Conservation (phyloP, 139 green algal genomes). For the Diplosphaera chodatii region DNA sequence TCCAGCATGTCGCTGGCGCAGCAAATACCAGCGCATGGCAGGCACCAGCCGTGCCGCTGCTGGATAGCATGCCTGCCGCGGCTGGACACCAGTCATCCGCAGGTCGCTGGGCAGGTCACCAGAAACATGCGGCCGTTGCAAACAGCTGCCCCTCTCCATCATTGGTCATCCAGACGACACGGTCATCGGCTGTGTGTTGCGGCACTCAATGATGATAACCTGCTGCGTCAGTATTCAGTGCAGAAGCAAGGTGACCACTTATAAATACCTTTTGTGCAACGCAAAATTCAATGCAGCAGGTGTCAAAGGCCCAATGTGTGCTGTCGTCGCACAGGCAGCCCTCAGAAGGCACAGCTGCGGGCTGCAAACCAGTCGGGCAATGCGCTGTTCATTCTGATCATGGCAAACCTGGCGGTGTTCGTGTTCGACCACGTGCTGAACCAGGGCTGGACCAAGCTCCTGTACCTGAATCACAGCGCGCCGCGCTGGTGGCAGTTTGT, state of each 20-base stretch:
- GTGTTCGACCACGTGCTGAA: neutral
- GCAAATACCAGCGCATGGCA: too few species aligned
- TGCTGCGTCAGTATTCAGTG: neutral
- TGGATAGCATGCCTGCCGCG: too few species aligned
- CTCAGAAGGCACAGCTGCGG: slow-evolving; percentile 6
- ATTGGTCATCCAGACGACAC: neutral
- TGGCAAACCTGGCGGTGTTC: neutral
- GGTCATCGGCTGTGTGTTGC: neutral
- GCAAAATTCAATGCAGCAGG: too few species aligned
- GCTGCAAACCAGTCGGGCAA: slow-evolving; percentile 4
- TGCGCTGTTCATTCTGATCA: neutral
- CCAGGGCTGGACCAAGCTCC: neutral
- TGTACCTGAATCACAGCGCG: neutral
- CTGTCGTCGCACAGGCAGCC: neutral
- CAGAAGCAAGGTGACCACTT: neutral
- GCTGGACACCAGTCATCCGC: too few species aligned
- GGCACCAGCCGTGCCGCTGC: too few species aligned
- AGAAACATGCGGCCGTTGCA: too few species aligned
- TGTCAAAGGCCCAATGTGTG: too few species aligned
- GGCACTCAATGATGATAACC: neutral
- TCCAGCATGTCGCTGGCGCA: too few species aligned
- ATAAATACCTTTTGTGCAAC: too few species aligned
- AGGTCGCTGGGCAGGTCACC: too few species aligned
- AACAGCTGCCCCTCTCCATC: too few species aligned
- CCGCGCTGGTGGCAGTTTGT: neutral